phyloP scores from a whole-genome alignment of 2,329 filamentous ascomycete species.

The Ophiostoma quercus region DNA sequence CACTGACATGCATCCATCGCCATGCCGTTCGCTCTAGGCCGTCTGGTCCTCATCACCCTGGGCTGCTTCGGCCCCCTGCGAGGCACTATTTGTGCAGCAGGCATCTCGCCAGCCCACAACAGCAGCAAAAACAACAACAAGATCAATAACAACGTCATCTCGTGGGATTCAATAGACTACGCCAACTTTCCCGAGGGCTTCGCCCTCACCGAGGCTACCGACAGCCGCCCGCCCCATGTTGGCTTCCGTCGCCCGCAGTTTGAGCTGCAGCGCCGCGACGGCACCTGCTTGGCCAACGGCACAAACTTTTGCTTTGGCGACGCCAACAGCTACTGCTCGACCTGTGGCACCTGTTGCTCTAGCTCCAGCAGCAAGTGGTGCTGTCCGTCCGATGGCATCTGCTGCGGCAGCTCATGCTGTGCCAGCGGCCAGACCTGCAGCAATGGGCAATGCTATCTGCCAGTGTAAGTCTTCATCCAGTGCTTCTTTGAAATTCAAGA shows the following conservation, averaged over 20 bases:
- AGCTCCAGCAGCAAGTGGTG: conserved; percentile 29
- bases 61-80: conserved; percentile 15
- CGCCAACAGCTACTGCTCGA: conserved; percentile 30
- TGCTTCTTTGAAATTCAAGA: not conserved
- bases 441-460: conserved; percentile 30
- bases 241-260: conserved; percentile 24
- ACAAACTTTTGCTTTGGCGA: conserved; percentile 35
- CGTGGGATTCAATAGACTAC: not conserved
- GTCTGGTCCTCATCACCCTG: conserved; percentile 23
- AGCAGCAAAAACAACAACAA: not conserved
- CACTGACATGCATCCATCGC: conserved; percentile 20
- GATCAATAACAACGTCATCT: not conserved
- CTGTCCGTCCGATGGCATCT: conserved; percentile 30
- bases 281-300: conserved; percentile 33
- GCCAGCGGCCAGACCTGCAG: conserved; percentile 32
- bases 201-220: conserved; percentile 23
- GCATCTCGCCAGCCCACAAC: not conserved
- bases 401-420: conserved; percentile 35
- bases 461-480: conserved; percentile 20
- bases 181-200: conserved; percentile 12
- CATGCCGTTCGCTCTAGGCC: conserved; percentile 25
- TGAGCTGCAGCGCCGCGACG: conserved; percentile 29
- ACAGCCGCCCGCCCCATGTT: conserved; percentile 27
- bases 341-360: conserved; percentile 33
- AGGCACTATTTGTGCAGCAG: not conserved